Evolutionary conservation across 768 basidiomycete species (phyloP).

Genomic region (Neoboletus brunneissimus): DNA sequence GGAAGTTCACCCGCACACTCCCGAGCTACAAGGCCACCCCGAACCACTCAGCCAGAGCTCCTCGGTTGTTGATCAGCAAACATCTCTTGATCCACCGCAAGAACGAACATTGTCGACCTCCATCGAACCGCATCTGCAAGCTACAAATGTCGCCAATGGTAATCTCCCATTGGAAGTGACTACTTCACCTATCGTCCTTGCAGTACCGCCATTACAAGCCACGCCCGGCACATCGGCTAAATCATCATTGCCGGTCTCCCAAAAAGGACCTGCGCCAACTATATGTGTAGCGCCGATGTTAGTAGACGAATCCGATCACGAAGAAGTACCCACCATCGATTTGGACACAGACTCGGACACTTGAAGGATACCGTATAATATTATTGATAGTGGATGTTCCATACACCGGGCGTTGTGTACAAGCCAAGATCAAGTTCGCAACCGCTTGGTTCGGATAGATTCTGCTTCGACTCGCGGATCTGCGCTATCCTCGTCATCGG

Average conservation of each 20-base stretch:
- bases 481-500: constrained; percentile 36
- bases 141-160: not conserved
- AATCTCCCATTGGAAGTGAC: not conserved
- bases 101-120: not conserved
- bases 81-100: not conserved
- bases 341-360: constrained; percentile 75
- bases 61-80: not conserved
- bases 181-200: not conserved
- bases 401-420: not conserved
- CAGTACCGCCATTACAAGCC: not conserved
- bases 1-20: not conserved
- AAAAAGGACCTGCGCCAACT: constrained; percentile 4
- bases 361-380: constrained; percentile 3
- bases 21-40: not conserved
- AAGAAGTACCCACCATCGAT: constrained; percentile 76
- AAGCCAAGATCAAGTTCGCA: constrained; percentile 10
- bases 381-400: not conserved
- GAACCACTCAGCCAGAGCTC: constrained; percentile 1
- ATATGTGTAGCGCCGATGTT: constrained; percentile 8
- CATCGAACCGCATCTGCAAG: not conserved
- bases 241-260: not conserved
- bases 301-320: constrained; percentile 54
- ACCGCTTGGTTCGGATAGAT: constrained; percentile 10
- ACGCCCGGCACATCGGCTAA: not conserved
- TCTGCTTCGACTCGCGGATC: not conserved